Conservation (phyloP, 768 basidiomycete species). For the Tricholoma hemisulphureum region DNA sequence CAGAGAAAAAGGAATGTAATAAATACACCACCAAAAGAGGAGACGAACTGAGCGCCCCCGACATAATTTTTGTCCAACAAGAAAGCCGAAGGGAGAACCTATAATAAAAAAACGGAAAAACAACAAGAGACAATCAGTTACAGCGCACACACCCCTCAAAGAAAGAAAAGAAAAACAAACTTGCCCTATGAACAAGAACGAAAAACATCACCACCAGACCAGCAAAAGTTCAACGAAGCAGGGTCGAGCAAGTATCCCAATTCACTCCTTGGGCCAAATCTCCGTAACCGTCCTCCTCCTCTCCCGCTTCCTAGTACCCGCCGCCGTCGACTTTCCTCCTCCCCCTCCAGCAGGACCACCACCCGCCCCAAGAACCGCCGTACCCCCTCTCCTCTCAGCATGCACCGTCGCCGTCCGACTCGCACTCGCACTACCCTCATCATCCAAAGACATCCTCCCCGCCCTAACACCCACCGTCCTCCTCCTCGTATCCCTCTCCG, state of each 20-base stretch:
- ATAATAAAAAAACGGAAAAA: background rate
- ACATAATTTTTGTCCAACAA: too few relatives aligned
- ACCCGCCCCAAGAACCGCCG: constrained; percentile 22
- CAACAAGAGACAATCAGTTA: background rate
- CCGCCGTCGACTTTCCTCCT: constrained; percentile 12
- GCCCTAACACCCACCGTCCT: constrained; percentile 37
- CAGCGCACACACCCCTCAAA: background rate
- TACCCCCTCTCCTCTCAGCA: constrained; percentile 45
- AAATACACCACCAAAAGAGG: background rate
- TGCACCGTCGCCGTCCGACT: constrained; percentile 27
- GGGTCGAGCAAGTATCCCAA: background rate
- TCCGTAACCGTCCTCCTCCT: constrained; percentile 46
- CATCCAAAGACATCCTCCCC: constrained; percentile 45
- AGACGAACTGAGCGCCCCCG: background rate
- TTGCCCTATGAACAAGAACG: constrained; percentile 1
- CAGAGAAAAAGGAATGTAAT: background rate
- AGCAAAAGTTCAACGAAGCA: too few relatives aligned
- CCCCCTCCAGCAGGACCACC: too few relatives aligned
- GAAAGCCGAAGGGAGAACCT: background rate
- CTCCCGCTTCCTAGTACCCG: constrained; percentile 30
- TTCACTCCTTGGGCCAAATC: constrained; percentile 37
- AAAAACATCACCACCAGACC: too few relatives aligned
- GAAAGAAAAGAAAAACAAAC: constrained; percentile 7
- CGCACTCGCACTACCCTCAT: constrained; percentile 19
- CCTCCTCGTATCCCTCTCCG: constrained; percentile 50